Evolutionary conservation across 2,329 filamentous ascomycete species (phyloP).

Genomic region (Paecilomyces niveus): DNA sequence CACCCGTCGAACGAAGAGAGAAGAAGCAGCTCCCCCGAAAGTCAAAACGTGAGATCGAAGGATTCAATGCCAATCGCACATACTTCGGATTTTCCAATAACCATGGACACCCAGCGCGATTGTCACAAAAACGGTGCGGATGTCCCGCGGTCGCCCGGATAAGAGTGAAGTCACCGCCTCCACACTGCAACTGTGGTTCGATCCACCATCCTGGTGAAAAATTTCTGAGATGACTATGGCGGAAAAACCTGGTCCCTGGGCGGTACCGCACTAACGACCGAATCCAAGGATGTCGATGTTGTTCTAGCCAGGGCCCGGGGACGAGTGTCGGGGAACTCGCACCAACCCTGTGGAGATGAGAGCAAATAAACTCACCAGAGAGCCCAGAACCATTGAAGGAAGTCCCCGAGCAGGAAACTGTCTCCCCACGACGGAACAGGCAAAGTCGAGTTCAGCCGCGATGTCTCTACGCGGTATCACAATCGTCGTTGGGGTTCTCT

Average conservation of each 20-base stretch:
- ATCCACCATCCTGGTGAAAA: not conserved
- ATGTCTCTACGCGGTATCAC: not conserved
- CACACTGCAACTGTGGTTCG: not conserved
- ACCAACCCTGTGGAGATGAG: not conserved
- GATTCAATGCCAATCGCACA: not conserved
- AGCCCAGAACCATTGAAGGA: not conserved
- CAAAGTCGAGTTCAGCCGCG: not conserved
- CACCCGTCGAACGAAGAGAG: not conserved
- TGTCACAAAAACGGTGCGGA: not conserved
- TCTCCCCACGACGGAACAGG: not conserved
- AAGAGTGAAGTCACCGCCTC: not conserved
- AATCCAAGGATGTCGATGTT: not conserved
- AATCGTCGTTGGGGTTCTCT: not conserved
- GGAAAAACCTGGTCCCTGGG: not conserved
- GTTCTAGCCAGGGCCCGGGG: not conserved
- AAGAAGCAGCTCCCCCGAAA: not conserved
- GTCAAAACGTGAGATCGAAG: not conserved
- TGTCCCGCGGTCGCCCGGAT: not conserved
- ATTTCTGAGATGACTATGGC: not conserved
- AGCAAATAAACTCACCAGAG: not conserved
- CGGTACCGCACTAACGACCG: not conserved
- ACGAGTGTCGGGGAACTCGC: not conserved
- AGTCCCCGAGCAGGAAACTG: not conserved
- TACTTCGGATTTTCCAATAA: not conserved
- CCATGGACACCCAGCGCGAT: not conserved